Base-by-base conservation (phyloP, 257 asterid species). In the Capsicum rhomboideum region DNA sequence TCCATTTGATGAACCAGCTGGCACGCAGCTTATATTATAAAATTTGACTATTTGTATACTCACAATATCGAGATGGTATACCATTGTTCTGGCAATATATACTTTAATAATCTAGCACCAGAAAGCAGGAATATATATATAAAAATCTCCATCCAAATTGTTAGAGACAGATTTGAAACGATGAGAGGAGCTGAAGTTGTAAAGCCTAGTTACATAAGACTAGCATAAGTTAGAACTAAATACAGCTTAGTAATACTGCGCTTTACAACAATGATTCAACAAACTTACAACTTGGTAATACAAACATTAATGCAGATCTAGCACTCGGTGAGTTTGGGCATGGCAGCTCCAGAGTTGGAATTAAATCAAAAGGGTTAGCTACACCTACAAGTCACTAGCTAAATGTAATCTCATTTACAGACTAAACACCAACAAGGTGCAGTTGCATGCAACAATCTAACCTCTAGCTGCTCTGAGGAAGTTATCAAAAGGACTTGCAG, bases 401-500 rank as follows among this genome's bases (percentile, higher is more conserved):
- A 56, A 8, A 21, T 20, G 52, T 54, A 17, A 21, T 34, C 52
- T 31, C 83, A 53, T 79, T 34, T 58, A 53, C 67, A 55, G 7
- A 17, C 82, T 79, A 54, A 34, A 71, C 42, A 63, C 40, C 63
- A 55, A 55, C 18, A 20, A 20, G 79, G 54, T 8, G 34, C 26
- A 54, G 26, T 9, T 77, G 69, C 69, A 23, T 8, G 63, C 81
- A 26, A 49, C 89, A 90, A 50, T 77, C 91, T 92, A 97, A 74
- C 97, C 93, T 58, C 98, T 97, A 82, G 99, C 99, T 79, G 99
- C 99, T 91, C 92, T 88, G 79, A 97, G 98, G 91, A 97, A 97
- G 93, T 97, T 93, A 88, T 97, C 99, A 2, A 93, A 97, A 50
- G 99, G 99, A 88, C 99, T 97, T 56, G 99, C 98, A 8, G 99